Percentiles rank a stretch among this genome's conserved stretches.
Conservation (phyloP, 2,329 filamentous ascomycete species). For the Colletotrichum orbiculare region DNA sequence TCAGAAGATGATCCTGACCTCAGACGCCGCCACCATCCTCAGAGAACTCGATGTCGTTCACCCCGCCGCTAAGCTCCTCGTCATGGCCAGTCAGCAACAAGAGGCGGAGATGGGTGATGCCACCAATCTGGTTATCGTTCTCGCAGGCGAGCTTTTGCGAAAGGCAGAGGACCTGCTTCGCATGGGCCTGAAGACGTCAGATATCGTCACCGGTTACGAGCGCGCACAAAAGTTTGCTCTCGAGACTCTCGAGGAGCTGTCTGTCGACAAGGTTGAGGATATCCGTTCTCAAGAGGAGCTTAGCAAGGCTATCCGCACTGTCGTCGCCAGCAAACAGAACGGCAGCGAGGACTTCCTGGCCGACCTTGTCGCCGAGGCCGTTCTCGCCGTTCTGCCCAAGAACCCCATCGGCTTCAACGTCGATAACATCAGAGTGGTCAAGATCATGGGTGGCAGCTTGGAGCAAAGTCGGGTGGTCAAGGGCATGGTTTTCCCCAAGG, state of each 20-base stretch:
- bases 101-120: slow-evolving; percentile 99
- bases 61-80: slow-evolving; percentile 94
- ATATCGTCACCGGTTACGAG: slow-evolving; percentile 96
- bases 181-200: slow-evolving; percentile 98
- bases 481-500: slow-evolving; percentile 98
- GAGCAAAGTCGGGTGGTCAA: slow-evolving; percentile 95
- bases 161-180: slow-evolving; percentile 97
- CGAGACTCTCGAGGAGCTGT: slow-evolving; percentile 85
- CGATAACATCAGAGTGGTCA: slow-evolving; percentile 98
- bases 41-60: slow-evolving; percentile 98
- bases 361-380: slow-evolving; percentile 84
- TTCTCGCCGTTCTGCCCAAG: slow-evolving; percentile 91
- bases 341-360: slow-evolving; percentile 92
- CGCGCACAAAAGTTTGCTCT: slow-evolving; percentile 91
- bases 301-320: slow-evolving; percentile 94
- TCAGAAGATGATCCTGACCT: slow-evolving; percentile 99
- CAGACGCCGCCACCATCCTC: slow-evolving; percentile 96
- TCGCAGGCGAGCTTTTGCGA: slow-evolving; percentile 93
- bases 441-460: slow-evolving; percentile 98
- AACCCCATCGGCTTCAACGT: slow-evolving; percentile 97
- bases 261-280: slow-evolving; percentile 90
- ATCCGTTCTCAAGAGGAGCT: slow-evolving; percentile 84
- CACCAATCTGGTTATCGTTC: slow-evolving; percentile 95
- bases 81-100: slow-evolving; percentile 99
- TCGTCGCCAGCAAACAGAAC: slow-evolving; percentile 96